Percentiles rank a stretch among this genome's conserved stretches.
These are phyloP conservation scores for Drechslerella dactyloides DNA, from an alignment of 2,329 filamentous ascomycete species.

Conservation along the genomic window DNA sequence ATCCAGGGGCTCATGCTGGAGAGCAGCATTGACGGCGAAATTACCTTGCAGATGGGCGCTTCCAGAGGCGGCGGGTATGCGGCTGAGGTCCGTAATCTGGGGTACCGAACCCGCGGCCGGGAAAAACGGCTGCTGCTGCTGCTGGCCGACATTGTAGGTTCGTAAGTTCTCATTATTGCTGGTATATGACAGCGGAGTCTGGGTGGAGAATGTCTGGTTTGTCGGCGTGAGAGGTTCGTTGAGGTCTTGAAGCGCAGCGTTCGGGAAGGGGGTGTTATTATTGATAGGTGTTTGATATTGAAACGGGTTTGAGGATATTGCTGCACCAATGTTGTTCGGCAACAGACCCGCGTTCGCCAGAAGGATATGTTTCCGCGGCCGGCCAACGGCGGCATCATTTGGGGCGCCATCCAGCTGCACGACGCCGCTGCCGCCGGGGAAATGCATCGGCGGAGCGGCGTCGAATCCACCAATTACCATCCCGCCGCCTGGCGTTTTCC, in stretches of 20 bases:
- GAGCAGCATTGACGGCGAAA: conserved; percentile 24
- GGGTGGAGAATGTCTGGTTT: conserved; percentile 13
- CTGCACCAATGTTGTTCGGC: conserved; percentile 13
- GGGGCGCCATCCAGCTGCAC: conserved; percentile 30
- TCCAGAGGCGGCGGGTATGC: conserved; percentile 44
- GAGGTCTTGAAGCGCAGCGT: conserved; percentile 16
- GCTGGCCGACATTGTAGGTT: conserved; percentile 5
- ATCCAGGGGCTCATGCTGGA: conserved; percentile 39
- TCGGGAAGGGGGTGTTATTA: conserved; percentile 17
- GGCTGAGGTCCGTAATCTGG: conserved; percentile 45
- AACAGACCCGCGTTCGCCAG: conserved; percentile 33
- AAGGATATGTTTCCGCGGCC: conserved; percentile 48
- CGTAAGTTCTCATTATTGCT: conserved; percentile 16
- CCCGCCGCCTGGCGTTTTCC: conserved; percentile 46
- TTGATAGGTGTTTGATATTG: conserved; percentile 30
- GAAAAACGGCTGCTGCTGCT: conserved; percentile 29
- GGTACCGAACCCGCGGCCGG: conserved; percentile 21
- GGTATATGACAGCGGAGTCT: neutral
- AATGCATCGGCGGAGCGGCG: conserved; percentile 44
- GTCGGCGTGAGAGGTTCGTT: conserved; percentile 30
- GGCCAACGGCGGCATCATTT: conserved; percentile 17
- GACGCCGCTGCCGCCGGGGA: conserved; percentile 35
- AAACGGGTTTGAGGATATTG: conserved; percentile 20
- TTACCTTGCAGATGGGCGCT: conserved; percentile 34
- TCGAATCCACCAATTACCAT: conserved; percentile 50